These are phyloP conservation scores for Macaranga tanarius DNA, from an alignment of 441 rosid genomes.

Conservation along the genomic window DNA sequence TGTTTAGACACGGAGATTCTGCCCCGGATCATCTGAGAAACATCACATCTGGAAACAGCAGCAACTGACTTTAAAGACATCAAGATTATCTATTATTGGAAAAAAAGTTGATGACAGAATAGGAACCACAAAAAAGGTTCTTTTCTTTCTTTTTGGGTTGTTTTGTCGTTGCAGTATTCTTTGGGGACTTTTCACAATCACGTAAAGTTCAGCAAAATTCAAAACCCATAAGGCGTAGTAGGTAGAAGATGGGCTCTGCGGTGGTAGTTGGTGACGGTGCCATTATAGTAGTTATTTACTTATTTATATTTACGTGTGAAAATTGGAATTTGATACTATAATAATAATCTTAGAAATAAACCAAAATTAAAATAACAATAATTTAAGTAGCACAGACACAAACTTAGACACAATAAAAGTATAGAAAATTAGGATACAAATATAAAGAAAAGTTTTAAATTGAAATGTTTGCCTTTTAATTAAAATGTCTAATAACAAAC, in stretches of 20 bases:
- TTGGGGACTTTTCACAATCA: conserved; percentile 13
- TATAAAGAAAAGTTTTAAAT: too few species aligned
- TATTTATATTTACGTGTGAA: neutral
- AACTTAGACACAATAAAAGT: too few species aligned
- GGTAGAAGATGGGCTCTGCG: neutral
- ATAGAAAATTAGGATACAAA: too few species aligned
- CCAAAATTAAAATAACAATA: too few species aligned
- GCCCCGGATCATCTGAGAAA: conserved; percentile 21
- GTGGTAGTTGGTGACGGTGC: neutral
- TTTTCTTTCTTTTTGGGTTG: neutral
- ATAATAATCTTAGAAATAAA: too few species aligned
- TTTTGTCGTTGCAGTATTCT: neutral
- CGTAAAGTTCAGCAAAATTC: neutral
- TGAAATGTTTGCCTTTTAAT: too few species aligned
- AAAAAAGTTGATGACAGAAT: neutral
- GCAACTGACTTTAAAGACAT: conserved; percentile 35
- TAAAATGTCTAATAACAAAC: too few species aligned
- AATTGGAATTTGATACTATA: neutral
- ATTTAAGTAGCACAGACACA: too few species aligned
- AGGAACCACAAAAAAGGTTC: conserved; percentile 6
- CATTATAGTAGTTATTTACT: neutral
- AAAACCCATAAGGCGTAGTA: neutral
- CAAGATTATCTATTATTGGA: neutral
- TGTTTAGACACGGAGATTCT: conserved; percentile 17
- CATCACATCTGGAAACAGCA: conserved; percentile 16